phyloP scores from a whole-genome alignment of 2,329 filamentous ascomycete genomes.

The Sporothrix phasma region DNA sequence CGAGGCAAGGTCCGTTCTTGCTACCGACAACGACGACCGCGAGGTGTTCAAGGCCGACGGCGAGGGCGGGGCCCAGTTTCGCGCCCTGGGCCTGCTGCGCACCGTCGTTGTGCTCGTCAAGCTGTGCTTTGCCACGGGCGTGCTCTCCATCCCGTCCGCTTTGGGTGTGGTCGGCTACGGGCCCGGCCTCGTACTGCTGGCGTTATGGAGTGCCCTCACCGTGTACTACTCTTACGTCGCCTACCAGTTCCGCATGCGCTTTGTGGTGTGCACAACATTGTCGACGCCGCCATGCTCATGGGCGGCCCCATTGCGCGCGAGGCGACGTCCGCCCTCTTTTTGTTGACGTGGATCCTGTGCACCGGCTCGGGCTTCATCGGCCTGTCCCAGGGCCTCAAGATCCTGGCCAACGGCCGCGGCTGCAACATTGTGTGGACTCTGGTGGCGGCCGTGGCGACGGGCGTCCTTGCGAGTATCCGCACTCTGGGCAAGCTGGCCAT shows the following conservation, averaged over 20 bases:
- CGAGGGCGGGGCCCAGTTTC: slow-evolving; percentile 27
- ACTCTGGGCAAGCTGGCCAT: slow-evolving; percentile 53
- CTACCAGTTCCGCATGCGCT: slow-evolving; percentile 31
- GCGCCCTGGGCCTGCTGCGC: slow-evolving; percentile 36
- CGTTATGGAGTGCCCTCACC: slow-evolving; percentile 75
- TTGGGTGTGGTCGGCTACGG: slow-evolving; percentile 59
- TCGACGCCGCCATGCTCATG: slow-evolving; percentile 48
- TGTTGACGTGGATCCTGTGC: slow-evolving; percentile 10
- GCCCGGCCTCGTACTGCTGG: slow-evolving; percentile 23
- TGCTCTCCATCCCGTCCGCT: slow-evolving; percentile 50
- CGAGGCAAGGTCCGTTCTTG: not conserved
- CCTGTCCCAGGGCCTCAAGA: slow-evolving; percentile 41
- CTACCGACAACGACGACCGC: slow-evolving; percentile 14
- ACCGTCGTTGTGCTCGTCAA: slow-evolving; percentile 39
- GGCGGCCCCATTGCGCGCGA: slow-evolving; percentile 44
- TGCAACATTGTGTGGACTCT: slow-evolving; percentile 51
- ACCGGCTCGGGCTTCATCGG: slow-evolving; percentile 13
- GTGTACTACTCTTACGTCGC: slow-evolving; percentile 38
- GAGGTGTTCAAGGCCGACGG: slow-evolving; percentile 17
- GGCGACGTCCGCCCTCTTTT: slow-evolving; percentile 22
- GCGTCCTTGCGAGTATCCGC: slow-evolving; percentile 41
- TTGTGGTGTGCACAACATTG: slow-evolving; percentile 32
- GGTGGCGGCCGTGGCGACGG: slow-evolving; percentile 40
- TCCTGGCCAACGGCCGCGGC: slow-evolving; percentile 45
- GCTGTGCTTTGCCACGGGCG: slow-evolving; percentile 42